Evolutionary conservation across 441 rosid species (phyloP).

Genomic region (Lagerstroemia fauriei): DNA sequence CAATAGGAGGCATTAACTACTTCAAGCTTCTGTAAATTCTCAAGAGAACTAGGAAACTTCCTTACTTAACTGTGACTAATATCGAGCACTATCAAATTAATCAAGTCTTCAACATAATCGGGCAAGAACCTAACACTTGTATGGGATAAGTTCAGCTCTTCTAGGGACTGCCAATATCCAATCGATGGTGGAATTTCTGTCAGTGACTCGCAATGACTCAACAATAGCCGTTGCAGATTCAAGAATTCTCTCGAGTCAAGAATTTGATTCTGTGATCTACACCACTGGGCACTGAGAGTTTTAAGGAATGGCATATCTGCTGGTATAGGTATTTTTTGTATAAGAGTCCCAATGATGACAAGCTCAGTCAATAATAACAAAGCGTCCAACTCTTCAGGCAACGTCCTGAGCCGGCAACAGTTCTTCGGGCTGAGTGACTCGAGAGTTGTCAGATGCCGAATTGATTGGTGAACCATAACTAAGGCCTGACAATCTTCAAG

Average conservation of each 20-base stretch:
- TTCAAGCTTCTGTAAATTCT: neutral
- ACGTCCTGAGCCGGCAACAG: neutral
- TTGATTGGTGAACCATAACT: neutral
- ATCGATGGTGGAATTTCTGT: neutral
- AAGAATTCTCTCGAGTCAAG: neutral
- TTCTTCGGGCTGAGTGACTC: neutral
- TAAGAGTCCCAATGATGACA: neutral
- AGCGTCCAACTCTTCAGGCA: neutral
- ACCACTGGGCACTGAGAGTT: constrained; percentile 1
- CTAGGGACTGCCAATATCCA: neutral
- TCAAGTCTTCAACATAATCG: neutral
- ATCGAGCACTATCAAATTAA: constrained; percentile 3
- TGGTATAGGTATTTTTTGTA: neutral
- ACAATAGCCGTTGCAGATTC: neutral
- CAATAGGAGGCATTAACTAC: neutral
- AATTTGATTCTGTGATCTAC: neutral
- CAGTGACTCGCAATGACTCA: neutral
- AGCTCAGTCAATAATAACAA: neutral
- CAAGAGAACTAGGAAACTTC: neutral
- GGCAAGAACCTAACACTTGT: neutral
- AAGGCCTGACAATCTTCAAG: neutral
- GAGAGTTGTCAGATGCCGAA: neutral
- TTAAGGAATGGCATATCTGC: neutral
- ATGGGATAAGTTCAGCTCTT: constrained; percentile 1
- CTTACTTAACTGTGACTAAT: neutral